phyloP scores from a whole-genome alignment of 2,329 filamentous ascomycete genomes.

The Arthrobotrys pseudoclavata region DNA sequence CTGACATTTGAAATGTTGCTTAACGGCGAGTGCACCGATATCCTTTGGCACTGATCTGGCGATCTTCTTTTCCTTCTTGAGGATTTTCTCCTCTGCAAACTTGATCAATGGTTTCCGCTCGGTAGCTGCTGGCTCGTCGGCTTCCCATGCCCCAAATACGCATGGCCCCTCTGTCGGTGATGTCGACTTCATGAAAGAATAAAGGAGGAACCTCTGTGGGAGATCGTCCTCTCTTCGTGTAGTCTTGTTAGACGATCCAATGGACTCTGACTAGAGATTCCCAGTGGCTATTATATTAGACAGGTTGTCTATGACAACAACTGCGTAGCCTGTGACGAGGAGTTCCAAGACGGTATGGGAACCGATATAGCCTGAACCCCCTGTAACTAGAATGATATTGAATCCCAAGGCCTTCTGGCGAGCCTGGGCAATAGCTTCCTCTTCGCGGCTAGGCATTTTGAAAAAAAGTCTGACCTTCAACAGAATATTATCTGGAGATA shows the following conservation, averaged over 20 bases:
- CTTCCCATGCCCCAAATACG: constrained; percentile 62
- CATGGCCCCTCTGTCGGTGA: constrained; percentile 62
- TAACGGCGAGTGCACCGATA: constrained; percentile 65
- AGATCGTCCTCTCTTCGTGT: constrained; percentile 32
- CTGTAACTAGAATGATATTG: constrained; percentile 69
- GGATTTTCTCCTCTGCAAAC: constrained; percentile 34
- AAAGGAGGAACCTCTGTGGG: constrained; percentile 61
- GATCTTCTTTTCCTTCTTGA: constrained; percentile 29
- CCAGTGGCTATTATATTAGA: constrained; percentile 69
- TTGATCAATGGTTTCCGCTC: constrained; percentile 39
- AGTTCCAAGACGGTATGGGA: constrained; percentile 72
- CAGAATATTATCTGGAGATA: background rate
- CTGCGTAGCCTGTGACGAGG: constrained; percentile 71
- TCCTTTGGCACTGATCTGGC: constrained; percentile 65
- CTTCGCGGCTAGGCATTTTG: constrained; percentile 55
- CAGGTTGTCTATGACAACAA: constrained; percentile 69
- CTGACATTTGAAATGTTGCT: constrained; percentile 65
- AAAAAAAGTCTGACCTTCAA: background rate
- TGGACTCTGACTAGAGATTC: constrained; percentile 61
- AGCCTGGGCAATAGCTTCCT: constrained; percentile 42
- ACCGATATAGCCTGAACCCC: constrained; percentile 72
- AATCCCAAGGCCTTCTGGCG: constrained; percentile 38
- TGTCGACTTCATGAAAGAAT: constrained; percentile 63
- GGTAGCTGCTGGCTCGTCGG: background rate
- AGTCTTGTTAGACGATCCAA: constrained; percentile 61